Percentiles rank a stretch among this genome's conserved stretches.
phyloP scores from a whole-genome alignment of 2,329 filamentous ascomycete genomes.

The Fusarium sp. region DNA sequence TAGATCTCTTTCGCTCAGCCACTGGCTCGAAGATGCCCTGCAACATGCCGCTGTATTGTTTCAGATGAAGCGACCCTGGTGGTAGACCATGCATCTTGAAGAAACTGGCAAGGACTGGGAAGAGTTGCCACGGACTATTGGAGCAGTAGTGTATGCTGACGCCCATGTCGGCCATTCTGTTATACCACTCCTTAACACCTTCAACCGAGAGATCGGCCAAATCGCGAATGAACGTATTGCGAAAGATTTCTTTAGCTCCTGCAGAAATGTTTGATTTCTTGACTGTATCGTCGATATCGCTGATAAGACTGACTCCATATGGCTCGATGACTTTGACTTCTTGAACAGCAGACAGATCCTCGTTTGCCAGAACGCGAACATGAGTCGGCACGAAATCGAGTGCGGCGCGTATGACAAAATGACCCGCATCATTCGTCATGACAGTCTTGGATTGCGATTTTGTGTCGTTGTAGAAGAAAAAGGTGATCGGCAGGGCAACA shows the following conservation, averaged over 20 bases:
- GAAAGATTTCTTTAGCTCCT: slow-evolving; percentile 93
- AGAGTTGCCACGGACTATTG: slow-evolving; percentile 99
- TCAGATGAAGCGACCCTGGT: slow-evolving; percentile 90
- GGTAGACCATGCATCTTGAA: slow-evolving; percentile 86
- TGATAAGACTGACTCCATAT: slow-evolving; percentile 89
- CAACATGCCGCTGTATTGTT: slow-evolving; percentile 96
- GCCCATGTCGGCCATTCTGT: slow-evolving; percentile 78
- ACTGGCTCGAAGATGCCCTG: slow-evolving; percentile 99
- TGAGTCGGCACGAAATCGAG: slow-evolving; percentile 93
- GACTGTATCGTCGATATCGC: slow-evolving; percentile 97
- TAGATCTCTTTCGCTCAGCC: slow-evolving; percentile 91
- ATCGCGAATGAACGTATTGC: slow-evolving; percentile 94
- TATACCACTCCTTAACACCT: slow-evolving; percentile 93
- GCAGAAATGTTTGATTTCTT: slow-evolving; percentile 92
- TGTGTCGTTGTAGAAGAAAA: slow-evolving; percentile 93
- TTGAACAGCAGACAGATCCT: slow-evolving; percentile 84
- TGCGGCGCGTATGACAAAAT: slow-evolving; percentile 84
- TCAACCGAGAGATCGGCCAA: slow-evolving; percentile 83
- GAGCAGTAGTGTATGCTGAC: slow-evolving; percentile 97
- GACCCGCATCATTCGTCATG: slow-evolving; percentile 86
- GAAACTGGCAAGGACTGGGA: slow-evolving; percentile 86
- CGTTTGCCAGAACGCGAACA: slow-evolving; percentile 86
- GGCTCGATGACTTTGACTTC: slow-evolving; percentile 82
- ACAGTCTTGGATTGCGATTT: slow-evolving; percentile 87
- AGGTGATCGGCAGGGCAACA: slow-evolving; percentile 80